Evolutionary conservation across 140 eudicot species (phyloP), one percentile per base, ranked within the genome.

Genomic region (Senecio squalidus): DNA sequence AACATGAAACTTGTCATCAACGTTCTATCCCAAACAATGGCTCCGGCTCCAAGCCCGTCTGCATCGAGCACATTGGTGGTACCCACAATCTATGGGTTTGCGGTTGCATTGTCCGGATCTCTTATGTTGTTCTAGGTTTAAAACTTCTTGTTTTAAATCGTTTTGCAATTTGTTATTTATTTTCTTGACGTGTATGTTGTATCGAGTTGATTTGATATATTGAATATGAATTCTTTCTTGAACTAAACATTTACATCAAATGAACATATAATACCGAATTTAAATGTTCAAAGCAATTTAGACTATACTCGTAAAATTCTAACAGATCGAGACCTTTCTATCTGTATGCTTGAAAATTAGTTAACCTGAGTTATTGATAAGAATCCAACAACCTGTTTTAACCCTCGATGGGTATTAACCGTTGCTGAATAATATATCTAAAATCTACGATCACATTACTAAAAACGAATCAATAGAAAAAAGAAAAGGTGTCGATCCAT

Each of bases 1-100:
- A 71, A 62, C 68, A 69, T 69, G 68, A 69, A 69, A 52, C 53
- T 69, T 21, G 58, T 31, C 10, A 56, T 67, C 49, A 45, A 39
- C 0, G 73, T 67, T 30, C 15, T 29, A 30, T 44, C 65, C 20
- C 76, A 71, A 30, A 28, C 40, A n/a, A 44, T 62, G 76, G 9
- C 71, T 20, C 71, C 60, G 0, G 62, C 76, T 71, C 64, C 70
- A 7, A 44, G 64, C 50, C 58, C 40, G 5, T 71, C 69, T 5
- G 3, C 43, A 24, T 71, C 76, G 4, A 52, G 18, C 25, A 53
- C 34, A 53, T 44, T 43, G 70, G 1, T 6, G 28, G 30, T 53
- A 16, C 39, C 76, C 9, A 15, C 57, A 1, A 7, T 55, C 5
- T 54, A 53, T 25, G 70, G 70, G 4, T 53, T 43, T 18, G 20